Conservation (phyloP, 2,329 filamentous ascomycete genomes). For the Cordyceps cicadae region DNA sequence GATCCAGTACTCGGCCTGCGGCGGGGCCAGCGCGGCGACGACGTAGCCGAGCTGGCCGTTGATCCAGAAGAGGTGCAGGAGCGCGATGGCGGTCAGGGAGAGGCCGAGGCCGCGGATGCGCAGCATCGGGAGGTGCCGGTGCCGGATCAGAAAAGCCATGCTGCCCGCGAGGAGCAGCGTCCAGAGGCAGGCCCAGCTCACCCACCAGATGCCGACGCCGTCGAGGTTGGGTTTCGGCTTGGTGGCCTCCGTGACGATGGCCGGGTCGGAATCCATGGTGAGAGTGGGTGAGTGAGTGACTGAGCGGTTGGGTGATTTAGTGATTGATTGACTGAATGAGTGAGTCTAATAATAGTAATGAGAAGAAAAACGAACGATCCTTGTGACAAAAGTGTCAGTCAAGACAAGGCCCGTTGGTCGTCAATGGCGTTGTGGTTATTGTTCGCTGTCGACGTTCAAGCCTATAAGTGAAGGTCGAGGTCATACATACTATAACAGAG, state of each 20-base stretch:
- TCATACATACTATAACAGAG: not conserved
- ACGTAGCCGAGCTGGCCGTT: conserved; percentile 30
- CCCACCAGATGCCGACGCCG: conserved; percentile 27
- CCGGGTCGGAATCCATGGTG: conserved; percentile 21
- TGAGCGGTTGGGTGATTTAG: too few relatives aligned
- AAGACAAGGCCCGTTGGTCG: too few relatives aligned
- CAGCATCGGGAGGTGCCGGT: conserved; percentile 29
- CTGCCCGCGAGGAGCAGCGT: conserved; percentile 27
- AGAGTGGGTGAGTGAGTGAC: too few relatives aligned
- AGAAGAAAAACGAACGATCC: too few relatives aligned
- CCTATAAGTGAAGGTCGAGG: not conserved
- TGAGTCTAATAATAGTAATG: too few relatives aligned
- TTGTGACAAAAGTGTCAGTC: too few relatives aligned
- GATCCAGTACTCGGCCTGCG: conserved; percentile 51
- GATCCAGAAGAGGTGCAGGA: conserved; percentile 35
- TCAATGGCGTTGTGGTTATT: not conserved
- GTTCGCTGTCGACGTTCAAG: too few relatives aligned
- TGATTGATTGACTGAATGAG: too few relatives aligned
- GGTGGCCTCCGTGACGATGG: conserved; percentile 15
- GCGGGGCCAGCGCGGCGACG: conserved; percentile 32
- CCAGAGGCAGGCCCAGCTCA: conserved; percentile 25
- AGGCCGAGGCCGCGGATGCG: conserved; percentile 32
- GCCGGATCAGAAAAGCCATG: conserved; percentile 30
- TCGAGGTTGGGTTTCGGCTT: conserved; percentile 17
- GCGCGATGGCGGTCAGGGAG: conserved; percentile 30